Evolutionary conservation across 805 yeast species (phyloP).

Genomic region (Cyberlindnera amylophila): DNA sequence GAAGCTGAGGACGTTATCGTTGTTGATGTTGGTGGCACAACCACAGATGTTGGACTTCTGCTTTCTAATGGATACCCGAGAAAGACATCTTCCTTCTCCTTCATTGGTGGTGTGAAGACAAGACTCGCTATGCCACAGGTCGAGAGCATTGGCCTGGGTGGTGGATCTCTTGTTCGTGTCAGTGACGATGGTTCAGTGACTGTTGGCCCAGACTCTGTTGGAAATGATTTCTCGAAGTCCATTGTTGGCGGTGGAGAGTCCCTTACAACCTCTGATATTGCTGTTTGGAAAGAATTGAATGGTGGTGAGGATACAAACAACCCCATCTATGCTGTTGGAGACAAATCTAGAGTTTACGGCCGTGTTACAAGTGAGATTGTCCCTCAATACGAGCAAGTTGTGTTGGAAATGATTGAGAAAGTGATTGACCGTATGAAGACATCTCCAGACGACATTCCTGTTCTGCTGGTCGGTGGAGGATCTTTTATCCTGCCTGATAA

Average conservation of each 20-base stretch:
- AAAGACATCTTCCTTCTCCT: slow-evolving; percentile 40
- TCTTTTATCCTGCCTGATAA: slow-evolving; percentile 40
- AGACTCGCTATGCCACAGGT: slow-evolving; percentile 49
- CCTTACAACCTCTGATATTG: slow-evolving; percentile 38
- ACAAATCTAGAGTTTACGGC: slow-evolving; percentile 27
- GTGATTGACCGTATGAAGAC: slow-evolving; percentile 44
- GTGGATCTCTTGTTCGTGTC: slow-evolving; percentile 42
- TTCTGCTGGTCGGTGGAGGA: slow-evolving; percentile 48
- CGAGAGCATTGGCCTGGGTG: slow-evolving; percentile 48
- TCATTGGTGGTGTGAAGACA: slow-evolving; percentile 46
- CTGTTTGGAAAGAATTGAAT: slow-evolving; percentile 23
- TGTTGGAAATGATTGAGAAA: slow-evolving; percentile 25
- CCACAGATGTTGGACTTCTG: slow-evolving; percentile 45
- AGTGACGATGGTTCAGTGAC: slow-evolving; percentile 25
- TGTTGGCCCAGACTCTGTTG: slow-evolving; percentile 50
- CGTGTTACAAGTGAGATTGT: slow-evolving; percentile 14
- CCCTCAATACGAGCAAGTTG: slow-evolving; percentile 15
- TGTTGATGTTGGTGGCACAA: slow-evolving; percentile 49
- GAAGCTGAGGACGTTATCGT: slow-evolving; percentile 33
- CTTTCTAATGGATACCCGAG: slow-evolving; percentile 45
- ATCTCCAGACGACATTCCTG: slow-evolving; percentile 39
- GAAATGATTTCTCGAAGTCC: slow-evolving; percentile 35
- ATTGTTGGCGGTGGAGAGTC: slow-evolving; percentile 41
- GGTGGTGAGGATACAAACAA: slow-evolving; percentile 11
- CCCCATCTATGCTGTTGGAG: slow-evolving; percentile 27